phyloP scores from a whole-genome alignment of 805 yeast species.

The Suhomyces kilbournensis region DNA sequence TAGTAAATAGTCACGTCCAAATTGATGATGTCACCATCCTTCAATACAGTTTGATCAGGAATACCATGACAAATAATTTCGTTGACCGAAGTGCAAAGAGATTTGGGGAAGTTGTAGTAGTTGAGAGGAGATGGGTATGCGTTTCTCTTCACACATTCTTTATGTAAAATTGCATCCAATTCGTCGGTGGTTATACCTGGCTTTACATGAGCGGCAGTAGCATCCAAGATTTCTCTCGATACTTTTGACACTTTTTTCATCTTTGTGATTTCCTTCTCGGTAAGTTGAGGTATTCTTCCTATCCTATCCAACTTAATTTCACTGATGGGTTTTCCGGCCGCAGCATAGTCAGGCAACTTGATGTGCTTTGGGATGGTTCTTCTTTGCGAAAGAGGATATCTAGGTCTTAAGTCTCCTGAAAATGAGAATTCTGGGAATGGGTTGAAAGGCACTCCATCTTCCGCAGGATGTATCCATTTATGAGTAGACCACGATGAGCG shows the following conservation, averaged over 20 bases:
- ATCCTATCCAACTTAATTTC: conserved; percentile 74
- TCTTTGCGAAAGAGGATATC: conserved; percentile 75
- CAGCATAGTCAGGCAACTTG: conserved; percentile 79
- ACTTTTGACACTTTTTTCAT: conserved; percentile 72
- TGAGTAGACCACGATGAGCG: conserved; percentile 69
- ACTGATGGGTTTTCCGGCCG: conserved; percentile 69
- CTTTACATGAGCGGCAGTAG: conserved; percentile 74
- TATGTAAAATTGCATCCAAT: conserved; percentile 80
- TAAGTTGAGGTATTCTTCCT: conserved; percentile 60
- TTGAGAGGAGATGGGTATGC: conserved; percentile 95
- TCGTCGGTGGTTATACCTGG: conserved; percentile 95
- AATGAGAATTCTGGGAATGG: conserved; percentile 82
- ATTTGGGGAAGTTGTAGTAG: conserved; percentile 90
- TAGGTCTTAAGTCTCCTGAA: conserved; percentile 73
- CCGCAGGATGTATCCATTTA: conserved; percentile 64
- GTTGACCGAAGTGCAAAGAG: conserved; percentile 89
- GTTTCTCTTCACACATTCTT: conserved; percentile 81
- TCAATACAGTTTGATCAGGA: conserved; percentile 81
- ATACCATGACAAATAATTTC: conserved; percentile 97
- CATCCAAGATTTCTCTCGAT: conserved; percentile 87
- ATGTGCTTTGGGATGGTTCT: conserved; percentile 71
- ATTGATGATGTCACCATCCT: conserved; percentile 94
- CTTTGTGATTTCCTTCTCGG: conserved; percentile 66
- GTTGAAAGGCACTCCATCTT: conserved; percentile 62
- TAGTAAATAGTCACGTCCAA: conserved; percentile 83